Evolutionary conservation across 768 basidiomycete genomes (phyloP).

Genomic region (Hygrophorus russula): DNA sequence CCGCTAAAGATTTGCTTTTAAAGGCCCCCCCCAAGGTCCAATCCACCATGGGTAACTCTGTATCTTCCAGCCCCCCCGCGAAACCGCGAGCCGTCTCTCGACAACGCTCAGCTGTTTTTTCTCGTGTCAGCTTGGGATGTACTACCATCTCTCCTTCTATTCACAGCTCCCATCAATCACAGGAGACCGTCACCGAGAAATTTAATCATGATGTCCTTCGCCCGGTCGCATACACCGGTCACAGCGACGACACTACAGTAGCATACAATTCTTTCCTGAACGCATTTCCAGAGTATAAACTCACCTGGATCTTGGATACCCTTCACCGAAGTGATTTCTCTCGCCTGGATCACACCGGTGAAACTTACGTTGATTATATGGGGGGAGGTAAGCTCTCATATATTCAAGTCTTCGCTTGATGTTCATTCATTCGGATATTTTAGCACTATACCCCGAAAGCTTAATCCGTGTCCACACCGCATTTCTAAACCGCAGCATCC

Average conservation of each 20-base stretch:
- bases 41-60: constrained; percentile 10
- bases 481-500: constrained; percentile 52
- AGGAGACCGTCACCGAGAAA: constrained; percentile 19
- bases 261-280: constrained; percentile 14
- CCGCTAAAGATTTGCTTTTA: no score
- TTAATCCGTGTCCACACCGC: constrained; percentile 60
- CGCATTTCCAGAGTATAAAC: constrained; percentile 38
- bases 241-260: constrained; percentile 1
- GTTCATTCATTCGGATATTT: no score
- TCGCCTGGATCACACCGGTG: constrained; percentile 46
- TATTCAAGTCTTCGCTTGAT: no score
- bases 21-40: no score
- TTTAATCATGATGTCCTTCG: constrained; percentile 20
- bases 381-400: constrained; percentile 31
- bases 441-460: constrained; percentile 64
- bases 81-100: constrained; percentile 14
- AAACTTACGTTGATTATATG: constrained; percentile 84
- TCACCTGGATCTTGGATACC: constrained; percentile 61
- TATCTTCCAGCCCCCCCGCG: constrained; percentile 5
- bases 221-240: constrained; percentile 6
- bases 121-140: constrained; percentile 30
- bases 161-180: constrained; percentile 23
- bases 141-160: constrained; percentile 23
- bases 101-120: constrained; percentile 24
- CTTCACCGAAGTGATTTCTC: constrained; percentile 53